Conservation (phyloP, 2,329 filamentous ascomycete species). For the Colletotrichum coccodes region DNA sequence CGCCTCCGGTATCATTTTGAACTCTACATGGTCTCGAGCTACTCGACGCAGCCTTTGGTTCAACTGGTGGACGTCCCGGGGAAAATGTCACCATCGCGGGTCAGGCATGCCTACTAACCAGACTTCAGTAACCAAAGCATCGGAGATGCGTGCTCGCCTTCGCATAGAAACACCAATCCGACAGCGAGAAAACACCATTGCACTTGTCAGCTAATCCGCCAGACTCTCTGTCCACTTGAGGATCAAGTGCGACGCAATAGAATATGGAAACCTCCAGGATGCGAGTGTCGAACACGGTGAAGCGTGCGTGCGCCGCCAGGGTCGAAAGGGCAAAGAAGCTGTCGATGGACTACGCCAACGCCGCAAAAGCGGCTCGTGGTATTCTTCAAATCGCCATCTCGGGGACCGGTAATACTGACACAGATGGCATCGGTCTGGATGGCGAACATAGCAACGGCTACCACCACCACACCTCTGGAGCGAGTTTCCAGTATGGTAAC, state of each 20-base stretch:
- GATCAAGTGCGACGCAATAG: fast-evolving
- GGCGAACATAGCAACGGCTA: not conserved
- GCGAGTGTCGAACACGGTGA: not conserved
- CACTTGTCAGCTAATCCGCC: not conserved
- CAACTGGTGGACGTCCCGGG: not conserved
- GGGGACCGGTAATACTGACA: not conserved
- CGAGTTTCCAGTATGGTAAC: not conserved
- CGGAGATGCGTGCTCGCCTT: not conserved
- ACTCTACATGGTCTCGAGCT: not conserved
- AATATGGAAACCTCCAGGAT: not conserved
- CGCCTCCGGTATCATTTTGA: not conserved
- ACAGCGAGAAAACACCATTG: not conserved
- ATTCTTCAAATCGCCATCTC: not conserved
- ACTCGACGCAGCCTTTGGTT: too few species aligned
- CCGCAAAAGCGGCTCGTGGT: not conserved
- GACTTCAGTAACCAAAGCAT: not conserved
- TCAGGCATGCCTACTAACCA: not conserved
- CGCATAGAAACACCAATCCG: not conserved
- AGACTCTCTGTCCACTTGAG: not conserved
- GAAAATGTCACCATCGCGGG: not conserved
- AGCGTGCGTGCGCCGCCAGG: not conserved
- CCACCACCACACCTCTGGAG: not conserved
- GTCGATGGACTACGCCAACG: not conserved
- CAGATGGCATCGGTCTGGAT: not conserved
- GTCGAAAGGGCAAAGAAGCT: not conserved